Conservation (phyloP, 2,329 filamentous ascomycete genomes). For the Ophiocordyceps robertsii region DNA sequence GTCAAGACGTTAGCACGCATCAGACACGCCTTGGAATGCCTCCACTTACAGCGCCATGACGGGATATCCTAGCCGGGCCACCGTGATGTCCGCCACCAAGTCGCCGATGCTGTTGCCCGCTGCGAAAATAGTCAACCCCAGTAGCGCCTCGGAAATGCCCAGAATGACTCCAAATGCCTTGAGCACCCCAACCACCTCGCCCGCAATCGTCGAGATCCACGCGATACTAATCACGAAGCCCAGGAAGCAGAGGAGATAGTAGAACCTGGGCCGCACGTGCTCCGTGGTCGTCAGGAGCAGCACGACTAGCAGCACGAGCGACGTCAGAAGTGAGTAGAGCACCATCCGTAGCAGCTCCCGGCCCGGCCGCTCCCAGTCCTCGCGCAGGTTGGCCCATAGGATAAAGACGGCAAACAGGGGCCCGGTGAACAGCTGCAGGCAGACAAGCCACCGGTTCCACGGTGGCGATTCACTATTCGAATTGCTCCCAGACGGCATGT, state of each 20-base stretch:
- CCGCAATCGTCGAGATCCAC: slow-evolving; percentile 93
- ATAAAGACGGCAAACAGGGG: slow-evolving; percentile 72
- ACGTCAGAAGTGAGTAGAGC: slow-evolving; percentile 54
- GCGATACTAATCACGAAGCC: slow-evolving; percentile 86
- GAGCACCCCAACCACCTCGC: slow-evolving; percentile 87
- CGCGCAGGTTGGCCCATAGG: slow-evolving; percentile 53
- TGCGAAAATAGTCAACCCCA: slow-evolving; percentile 91
- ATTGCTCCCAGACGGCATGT: slow-evolving; percentile 17
- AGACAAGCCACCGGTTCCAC: slow-evolving; percentile 88
- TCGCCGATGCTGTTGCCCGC: slow-evolving; percentile 93
- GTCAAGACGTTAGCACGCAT: not conserved
- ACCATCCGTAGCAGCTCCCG: slow-evolving; percentile 41
- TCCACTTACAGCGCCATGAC: slow-evolving; percentile 70
- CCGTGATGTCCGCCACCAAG: slow-evolving; percentile 85
- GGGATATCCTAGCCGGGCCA: slow-evolving; percentile 83
- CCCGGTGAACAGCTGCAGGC: slow-evolving; percentile 73
- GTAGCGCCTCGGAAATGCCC: slow-evolving; percentile 85
- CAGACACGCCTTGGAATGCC: not conserved
- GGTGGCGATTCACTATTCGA: slow-evolving; percentile 31
- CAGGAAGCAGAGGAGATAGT: slow-evolving; percentile 69
- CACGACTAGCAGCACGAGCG: slow-evolving; percentile 50
- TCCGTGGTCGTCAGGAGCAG: slow-evolving; percentile 58
- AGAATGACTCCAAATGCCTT: slow-evolving; percentile 88
- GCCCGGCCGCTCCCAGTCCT: slow-evolving; percentile 41
- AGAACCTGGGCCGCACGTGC: slow-evolving; percentile 54